Evolutionary conservation across 2,329 filamentous ascomycete genomes (phyloP).

Genomic region (Colletotrichum cereale): DNA sequence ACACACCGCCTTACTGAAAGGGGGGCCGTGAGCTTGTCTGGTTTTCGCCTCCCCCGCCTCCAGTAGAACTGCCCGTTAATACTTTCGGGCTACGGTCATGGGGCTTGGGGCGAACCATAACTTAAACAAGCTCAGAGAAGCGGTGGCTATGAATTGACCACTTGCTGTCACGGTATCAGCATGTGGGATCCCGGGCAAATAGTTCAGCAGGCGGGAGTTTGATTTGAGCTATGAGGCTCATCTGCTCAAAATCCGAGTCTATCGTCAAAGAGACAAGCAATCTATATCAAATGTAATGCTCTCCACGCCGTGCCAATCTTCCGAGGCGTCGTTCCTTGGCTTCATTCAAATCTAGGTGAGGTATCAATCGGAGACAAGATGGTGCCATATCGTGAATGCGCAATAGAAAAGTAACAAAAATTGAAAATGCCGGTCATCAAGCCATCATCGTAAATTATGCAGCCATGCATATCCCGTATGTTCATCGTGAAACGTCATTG

Average conservation of each 20-base stretch:
- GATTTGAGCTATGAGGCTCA: conserved; percentile 36
- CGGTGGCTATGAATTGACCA: neutral
- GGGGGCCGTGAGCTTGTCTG: neutral
- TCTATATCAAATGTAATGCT: neutral
- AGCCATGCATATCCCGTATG: conserved; percentile 2
- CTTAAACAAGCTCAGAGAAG: neutral
- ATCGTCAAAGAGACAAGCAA: neutral
- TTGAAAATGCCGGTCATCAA: conserved; percentile 7
- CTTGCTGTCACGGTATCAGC: neutral
- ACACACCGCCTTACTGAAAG: conserved; percentile 24
- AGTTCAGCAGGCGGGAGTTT: neutral
- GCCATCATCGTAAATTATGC: conserved; percentile 12
- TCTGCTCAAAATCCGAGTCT: conserved; percentile 21
- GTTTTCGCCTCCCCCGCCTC: neutral
- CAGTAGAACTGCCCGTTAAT: neutral
- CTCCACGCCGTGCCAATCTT: conserved; percentile 22
- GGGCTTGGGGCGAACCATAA: neutral
- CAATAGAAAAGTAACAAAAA: neutral
- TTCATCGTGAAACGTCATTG: conserved; percentile 9
- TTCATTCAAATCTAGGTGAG: conserved; percentile 13
- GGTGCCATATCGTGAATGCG: neutral
- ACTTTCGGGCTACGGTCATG: neutral
- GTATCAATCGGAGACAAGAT: neutral
- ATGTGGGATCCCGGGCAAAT: too few relatives aligned
- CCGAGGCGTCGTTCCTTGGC: neutral